phyloP scores from a whole-genome alignment of 306 rosid genomes.

The Vigna unguiculata region DNA sequence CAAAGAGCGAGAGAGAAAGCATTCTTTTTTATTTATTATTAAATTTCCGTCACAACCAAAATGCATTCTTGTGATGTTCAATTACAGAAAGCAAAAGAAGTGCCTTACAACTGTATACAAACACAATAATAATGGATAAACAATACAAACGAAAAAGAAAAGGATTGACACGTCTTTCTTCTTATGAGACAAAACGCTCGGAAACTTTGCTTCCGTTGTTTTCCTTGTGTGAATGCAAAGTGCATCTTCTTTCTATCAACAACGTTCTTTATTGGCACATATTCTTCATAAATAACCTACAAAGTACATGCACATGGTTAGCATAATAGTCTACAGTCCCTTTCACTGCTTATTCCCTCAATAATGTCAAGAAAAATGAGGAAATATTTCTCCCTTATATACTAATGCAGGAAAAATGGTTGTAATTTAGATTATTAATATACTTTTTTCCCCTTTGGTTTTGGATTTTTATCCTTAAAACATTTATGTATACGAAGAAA shows the following conservation, averaged over 20 bases:
- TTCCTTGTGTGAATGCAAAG: constrained; percentile 10
- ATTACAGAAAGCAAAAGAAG: constrained; percentile 1
- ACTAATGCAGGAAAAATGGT: background rate
- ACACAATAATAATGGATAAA: constrained; percentile 17
- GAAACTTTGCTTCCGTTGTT: constrained; percentile 50
- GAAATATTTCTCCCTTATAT: background rate
- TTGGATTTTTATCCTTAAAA: background rate
- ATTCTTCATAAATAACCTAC: constrained; percentile 49
- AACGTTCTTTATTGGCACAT: constrained; percentile 50
- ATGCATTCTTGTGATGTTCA: constrained; percentile 35
- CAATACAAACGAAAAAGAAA: constrained; percentile 10
- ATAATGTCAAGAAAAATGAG: background rate
- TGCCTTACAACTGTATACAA: constrained; percentile 33
- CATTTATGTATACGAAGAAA: background rate
- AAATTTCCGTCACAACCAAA: constrained; percentile 26
- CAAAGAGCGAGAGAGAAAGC: background rate
- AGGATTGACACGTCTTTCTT: constrained; percentile 15
- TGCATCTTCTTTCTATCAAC: constrained; percentile 44
- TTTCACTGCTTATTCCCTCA: background rate
- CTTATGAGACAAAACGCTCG: constrained; percentile 1
- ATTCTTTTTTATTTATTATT: constrained; percentile 39
- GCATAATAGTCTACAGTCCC: background rate
- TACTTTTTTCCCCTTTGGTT: background rate
- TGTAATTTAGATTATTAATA: background rate
- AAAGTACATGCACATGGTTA: constrained; percentile 1